Conservation (phyloP, 148 eudicot species). For the Amaranthus hypochondriacus region DNA sequence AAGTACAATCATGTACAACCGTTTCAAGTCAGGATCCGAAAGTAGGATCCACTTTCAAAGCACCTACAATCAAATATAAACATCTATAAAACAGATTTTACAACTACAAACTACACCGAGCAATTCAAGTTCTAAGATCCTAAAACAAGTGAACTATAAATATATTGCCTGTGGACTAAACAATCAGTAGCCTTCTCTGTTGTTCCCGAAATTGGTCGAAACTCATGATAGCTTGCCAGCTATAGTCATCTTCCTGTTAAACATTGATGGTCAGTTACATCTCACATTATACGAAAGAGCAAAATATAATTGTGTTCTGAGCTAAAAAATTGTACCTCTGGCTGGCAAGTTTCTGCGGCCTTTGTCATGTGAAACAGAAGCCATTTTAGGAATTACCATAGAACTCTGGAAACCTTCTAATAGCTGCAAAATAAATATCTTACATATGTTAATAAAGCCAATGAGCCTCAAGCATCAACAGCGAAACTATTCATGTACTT, state of each 20-base stretch:
- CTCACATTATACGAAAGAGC: neutral
- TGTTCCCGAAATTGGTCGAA: slow-evolving; percentile 9
- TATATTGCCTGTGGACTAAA: slow-evolving; percentile 21
- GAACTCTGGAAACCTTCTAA: slow-evolving; percentile 90
- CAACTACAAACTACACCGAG: slow-evolving; percentile 22
- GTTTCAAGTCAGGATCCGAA: slow-evolving; percentile 8
- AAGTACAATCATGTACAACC: no score
- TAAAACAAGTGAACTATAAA: slow-evolving; percentile 24
- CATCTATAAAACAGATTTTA: slow-evolving; percentile 29
- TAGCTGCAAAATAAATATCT: slow-evolving; percentile 39
- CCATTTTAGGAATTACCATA: slow-evolving; percentile 57
- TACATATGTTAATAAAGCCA: neutral
- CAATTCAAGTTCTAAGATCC: slow-evolving; percentile 20
- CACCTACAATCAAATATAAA: slow-evolving; percentile 21
- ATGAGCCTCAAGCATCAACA: neutral
- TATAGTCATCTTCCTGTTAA: slow-evolving; percentile 25
- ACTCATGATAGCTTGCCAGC: neutral
- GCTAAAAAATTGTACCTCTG: slow-evolving; percentile 32
- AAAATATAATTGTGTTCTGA: neutral
- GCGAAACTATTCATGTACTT: neutral
- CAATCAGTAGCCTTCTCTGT: slow-evolving; percentile 22
- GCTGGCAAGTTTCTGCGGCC: slow-evolving; percentile 35
- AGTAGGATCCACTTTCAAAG: slow-evolving; percentile 17
- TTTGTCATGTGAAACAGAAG: slow-evolving; percentile 63
- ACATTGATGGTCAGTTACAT: slow-evolving; percentile 1